These are phyloP conservation scores for Amniculicola lignicola DNA, from an alignment of 495 filamentous ascomycete species.

Conservation along the genomic window DNA sequence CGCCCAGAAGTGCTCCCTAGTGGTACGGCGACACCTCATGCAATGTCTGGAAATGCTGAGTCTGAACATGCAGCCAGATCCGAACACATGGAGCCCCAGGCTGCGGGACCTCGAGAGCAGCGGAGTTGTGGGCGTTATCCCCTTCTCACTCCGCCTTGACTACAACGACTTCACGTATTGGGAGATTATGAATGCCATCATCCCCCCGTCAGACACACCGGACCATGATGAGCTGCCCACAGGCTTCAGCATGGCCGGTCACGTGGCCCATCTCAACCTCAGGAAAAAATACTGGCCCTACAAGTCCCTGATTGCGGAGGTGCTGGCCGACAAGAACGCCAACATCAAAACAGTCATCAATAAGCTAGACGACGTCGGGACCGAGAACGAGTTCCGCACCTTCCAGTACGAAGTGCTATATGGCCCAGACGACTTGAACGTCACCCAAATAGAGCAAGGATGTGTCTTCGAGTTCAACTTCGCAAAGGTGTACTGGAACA, in stretches of 20 bases:
- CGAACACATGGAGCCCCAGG: constrained; percentile 67
- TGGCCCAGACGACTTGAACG: constrained; percentile 73
- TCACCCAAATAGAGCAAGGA: constrained; percentile 63
- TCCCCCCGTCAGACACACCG: constrained; percentile 48
- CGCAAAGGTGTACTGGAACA: constrained; percentile 96
- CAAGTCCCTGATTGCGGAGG: constrained; percentile 75
- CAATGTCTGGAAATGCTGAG: constrained; percentile 7
- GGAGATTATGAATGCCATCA: constrained; percentile 75
- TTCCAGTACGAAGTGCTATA: constrained; percentile 91
- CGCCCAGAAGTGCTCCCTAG: constrained; percentile 62
- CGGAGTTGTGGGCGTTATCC: constrained; percentile 63
- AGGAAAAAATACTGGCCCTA: constrained; percentile 74
- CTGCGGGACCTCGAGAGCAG: constrained; percentile 65
- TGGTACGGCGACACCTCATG: constrained; percentile 48
- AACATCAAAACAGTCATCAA: constrained; percentile 86
- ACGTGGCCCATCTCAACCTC: constrained; percentile 93
- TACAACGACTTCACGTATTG: constrained; percentile 85
- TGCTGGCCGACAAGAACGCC: constrained; percentile 84
- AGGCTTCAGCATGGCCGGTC: constrained; percentile 82
- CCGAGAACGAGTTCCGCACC: constrained; percentile 80
- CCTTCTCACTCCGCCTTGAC: constrained; percentile 69
- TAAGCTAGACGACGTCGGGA: constrained; percentile 84
- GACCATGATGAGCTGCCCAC: constrained; percentile 72
- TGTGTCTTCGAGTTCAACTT: constrained; percentile 71
- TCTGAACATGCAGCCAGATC: constrained; percentile 52